phyloP scores from a whole-genome alignment of 345 rosid species.

The Brassica nigra region DNA sequence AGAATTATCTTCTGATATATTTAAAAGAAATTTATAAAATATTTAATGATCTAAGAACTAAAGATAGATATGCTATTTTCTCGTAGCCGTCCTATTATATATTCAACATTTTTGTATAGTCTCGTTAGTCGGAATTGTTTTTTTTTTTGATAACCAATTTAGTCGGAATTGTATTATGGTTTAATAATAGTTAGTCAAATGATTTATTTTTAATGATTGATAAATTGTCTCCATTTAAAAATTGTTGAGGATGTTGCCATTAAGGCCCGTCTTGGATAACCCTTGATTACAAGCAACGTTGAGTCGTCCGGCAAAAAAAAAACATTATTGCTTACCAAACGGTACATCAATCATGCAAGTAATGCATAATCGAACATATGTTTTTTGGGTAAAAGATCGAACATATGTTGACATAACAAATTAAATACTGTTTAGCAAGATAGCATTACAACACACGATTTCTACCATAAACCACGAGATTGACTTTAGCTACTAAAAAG shows the following conservation, averaged over 20 bases:
- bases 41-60: slow-evolving; percentile 6
- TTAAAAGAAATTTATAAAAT: background rate
- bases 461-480: slow-evolving; percentile 15
- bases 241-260: slow-evolving; percentile 39
- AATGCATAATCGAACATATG: slow-evolving; percentile 26
- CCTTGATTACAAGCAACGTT: slow-evolving; percentile 29
- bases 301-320: background rate
- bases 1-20: background rate
- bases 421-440: slow-evolving; percentile 10
- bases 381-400: background rate
- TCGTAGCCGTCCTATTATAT: slow-evolving; percentile 30
- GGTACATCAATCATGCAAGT: slow-evolving; percentile 34
- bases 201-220: slow-evolving; percentile 1
- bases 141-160: background rate
- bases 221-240: background rate
- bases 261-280: slow-evolving; percentile 32
- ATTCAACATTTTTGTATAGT: background rate
- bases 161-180: slow-evolving; percentile 7
- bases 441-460: slow-evolving; percentile 18
- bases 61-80: slow-evolving; percentile 21
- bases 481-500: slow-evolving; percentile 22
- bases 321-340: slow-evolving; percentile 23
- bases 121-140: slow-evolving; percentile 4
- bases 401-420: slow-evolving; percentile 27
- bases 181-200: slow-evolving; percentile 6